Evolutionary conservation across 1,284 basidiomycete species (phyloP).

Genomic region (Cryptococcus neoformans): DNA sequence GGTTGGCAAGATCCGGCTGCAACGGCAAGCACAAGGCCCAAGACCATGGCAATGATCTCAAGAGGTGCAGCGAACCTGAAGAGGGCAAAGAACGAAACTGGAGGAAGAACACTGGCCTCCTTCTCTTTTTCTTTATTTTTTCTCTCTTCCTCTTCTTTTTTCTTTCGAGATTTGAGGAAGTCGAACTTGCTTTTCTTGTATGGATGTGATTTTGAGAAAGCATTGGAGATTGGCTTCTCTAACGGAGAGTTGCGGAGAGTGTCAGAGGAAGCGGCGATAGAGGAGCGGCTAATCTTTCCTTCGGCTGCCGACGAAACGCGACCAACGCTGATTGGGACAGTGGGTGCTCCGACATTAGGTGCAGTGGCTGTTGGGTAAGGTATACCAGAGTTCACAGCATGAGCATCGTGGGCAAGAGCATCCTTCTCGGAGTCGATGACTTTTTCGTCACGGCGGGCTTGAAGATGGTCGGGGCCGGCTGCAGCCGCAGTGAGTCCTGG

Average conservation of each 20-base stretch:
- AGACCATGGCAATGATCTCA: conserved; percentile 38
- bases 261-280: conserved; percentile 1
- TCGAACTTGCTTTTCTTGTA: conserved; percentile 13
- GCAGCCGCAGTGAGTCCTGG: too few species aligned
- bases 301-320: not conserved
- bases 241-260: not conserved
- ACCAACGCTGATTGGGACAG: not conserved
- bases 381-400: conserved; percentile 5
- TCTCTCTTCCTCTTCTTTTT: conserved; percentile 23
- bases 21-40: conserved; percentile 42
- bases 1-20: conserved; percentile 45
- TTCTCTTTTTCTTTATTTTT: conserved; percentile 33
- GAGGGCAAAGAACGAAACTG: conserved; percentile 35
- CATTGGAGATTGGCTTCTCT: not conserved
- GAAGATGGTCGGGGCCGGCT: not conserved
- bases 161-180: conserved; percentile 17
- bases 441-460: not conserved
- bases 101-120: conserved; percentile 25
- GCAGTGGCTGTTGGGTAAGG: conserved; percentile 4
- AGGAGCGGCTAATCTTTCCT: conserved; percentile 3
- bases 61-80: conserved; percentile 40
- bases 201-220: too few species aligned
- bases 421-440: not conserved
- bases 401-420: conserved; percentile 1
- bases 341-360: not conserved